phyloP scores from a whole-genome alignment of 176 grass and related monocot species.

The Oryza nivara region DNA sequence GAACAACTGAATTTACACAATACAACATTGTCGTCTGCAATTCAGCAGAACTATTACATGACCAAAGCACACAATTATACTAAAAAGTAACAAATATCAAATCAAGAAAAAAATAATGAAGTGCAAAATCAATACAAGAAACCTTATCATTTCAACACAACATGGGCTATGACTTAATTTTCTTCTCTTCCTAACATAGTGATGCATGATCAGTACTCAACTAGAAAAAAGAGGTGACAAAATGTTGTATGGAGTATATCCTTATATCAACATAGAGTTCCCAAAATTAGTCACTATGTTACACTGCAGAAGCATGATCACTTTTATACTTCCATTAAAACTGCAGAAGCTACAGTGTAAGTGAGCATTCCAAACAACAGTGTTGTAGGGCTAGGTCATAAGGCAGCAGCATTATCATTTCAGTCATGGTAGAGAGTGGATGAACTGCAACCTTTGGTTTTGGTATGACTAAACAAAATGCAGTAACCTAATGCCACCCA shows the following conservation, averaged over 20 bases:
- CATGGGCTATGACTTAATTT: not conserved
- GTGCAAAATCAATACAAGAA: not conserved
- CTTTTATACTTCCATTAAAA: not conserved
- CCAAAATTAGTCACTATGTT: not conserved
- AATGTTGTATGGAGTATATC: not conserved
- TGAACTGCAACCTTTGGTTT: not conserved
- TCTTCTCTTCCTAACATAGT: conserved; percentile 1
- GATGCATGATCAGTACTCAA: not conserved
- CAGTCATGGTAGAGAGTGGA: not conserved
- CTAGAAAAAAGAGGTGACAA: not conserved
- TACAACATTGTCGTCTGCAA: not conserved
- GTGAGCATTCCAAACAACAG: not conserved
- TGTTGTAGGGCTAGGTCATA: not conserved
- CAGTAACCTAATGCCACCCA: not conserved
- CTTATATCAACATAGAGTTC: not conserved
- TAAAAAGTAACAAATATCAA: not conserved
- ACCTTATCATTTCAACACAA: not conserved
- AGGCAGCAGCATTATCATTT: not conserved
- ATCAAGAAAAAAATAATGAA: conserved; percentile 14
- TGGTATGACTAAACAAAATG: conserved; percentile 6
- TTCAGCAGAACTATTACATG: conserved; percentile 10
- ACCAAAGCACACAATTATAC: not conserved
- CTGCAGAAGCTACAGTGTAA: not conserved
- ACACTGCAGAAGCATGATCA: too few relatives aligned
- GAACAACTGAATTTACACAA: not conserved